Evolutionary conservation across 331 rosid genomes (phyloP).

Genomic region (Rosa hybrid): DNA sequence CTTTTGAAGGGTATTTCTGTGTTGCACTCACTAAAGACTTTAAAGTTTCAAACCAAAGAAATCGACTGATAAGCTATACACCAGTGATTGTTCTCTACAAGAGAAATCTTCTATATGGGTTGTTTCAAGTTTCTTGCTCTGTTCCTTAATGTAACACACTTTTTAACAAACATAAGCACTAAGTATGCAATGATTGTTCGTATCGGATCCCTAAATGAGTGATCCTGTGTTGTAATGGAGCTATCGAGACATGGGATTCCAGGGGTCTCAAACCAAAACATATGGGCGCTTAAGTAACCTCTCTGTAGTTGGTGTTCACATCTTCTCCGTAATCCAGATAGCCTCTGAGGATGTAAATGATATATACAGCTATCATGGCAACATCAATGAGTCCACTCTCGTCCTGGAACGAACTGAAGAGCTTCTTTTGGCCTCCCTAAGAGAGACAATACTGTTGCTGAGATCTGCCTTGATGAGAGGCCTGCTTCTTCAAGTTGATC

Average conservation of each 20-base stretch:
- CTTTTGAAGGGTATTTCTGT: slow-evolving; percentile 2
- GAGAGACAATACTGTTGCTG: slow-evolving; percentile 69
- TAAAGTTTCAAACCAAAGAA: neutral
- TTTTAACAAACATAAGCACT: neutral
- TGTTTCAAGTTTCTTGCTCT: slow-evolving; percentile 7
- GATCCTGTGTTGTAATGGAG: neutral
- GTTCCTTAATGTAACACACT: neutral
- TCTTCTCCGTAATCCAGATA: neutral
- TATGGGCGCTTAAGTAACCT: neutral
- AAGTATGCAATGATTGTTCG: neutral
- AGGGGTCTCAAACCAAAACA: neutral
- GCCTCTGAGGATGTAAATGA: slow-evolving; percentile 16
- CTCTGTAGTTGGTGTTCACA: slow-evolving; percentile 9
- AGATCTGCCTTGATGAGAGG: slow-evolving; percentile 76
- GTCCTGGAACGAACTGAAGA: slow-evolving; percentile 34
- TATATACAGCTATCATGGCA: slow-evolving; percentile 24
- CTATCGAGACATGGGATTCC: slow-evolving; percentile 2
- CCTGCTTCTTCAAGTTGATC: slow-evolving; percentile 86
- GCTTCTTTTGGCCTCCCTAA: slow-evolving; percentile 80
- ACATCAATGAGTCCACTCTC: slow-evolving; percentile 21
- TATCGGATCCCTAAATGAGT: neutral
- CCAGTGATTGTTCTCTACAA: neutral
- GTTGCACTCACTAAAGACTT: neutral
- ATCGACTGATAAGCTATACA: neutral
- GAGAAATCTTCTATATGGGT: neutral